Conservation (phyloP, 306 rosid species). For the Vachellia collinsii region DNA sequence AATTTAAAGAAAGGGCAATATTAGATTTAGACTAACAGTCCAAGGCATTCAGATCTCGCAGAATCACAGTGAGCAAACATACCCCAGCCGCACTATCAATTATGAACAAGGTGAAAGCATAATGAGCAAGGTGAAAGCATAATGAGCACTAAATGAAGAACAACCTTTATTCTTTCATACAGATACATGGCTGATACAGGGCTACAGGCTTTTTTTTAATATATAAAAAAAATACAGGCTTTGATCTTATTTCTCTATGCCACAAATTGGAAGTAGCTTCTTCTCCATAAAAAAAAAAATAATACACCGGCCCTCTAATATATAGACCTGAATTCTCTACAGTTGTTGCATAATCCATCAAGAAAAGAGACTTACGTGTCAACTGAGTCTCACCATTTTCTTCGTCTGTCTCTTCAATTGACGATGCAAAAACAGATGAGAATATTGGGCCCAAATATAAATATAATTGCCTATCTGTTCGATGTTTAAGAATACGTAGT, state of each 20-base stretch:
- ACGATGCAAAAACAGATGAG: neutral
- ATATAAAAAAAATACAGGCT: neutral
- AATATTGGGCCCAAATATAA: neutral
- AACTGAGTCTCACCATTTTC: neutral
- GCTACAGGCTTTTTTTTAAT: neutral
- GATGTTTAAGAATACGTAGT: constrained; percentile 26
- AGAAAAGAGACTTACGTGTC: neutral
- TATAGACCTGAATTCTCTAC: neutral
- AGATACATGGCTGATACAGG: neutral
- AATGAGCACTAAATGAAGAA: neutral
- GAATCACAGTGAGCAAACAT: neutral
- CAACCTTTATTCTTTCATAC: neutral
- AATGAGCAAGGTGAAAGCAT: neutral
- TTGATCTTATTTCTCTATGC: constrained; percentile 31
- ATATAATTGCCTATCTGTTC: neutral
- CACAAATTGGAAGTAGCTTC: constrained; percentile 31
- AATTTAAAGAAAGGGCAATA: neutral
- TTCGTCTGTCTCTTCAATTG: neutral
- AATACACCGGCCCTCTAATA: constrained; percentile 23
- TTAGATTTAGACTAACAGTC: too few relatives aligned
- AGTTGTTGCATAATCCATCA: neutral
- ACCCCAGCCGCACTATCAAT: neutral
- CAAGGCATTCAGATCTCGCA: neutral
- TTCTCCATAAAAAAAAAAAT: constrained; percentile 31
- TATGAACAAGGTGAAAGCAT: neutral